Base-by-base conservation (phyloP, 78 protist genomes). In the Emiliania huxleyi region DNA sequence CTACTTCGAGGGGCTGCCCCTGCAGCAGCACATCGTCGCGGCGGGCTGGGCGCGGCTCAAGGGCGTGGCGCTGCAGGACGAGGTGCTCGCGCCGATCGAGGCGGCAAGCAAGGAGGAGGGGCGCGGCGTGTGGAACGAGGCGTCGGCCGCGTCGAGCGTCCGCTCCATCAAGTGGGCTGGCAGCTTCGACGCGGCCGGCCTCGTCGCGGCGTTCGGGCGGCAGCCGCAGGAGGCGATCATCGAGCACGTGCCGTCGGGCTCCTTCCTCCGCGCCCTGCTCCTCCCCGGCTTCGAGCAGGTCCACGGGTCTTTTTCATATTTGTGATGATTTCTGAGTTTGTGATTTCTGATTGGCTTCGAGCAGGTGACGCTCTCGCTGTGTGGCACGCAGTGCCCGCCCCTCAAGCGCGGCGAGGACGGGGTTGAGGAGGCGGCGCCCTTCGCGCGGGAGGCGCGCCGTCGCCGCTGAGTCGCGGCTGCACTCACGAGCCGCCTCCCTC, bases 381-480 rank as follows among this genome's bases (percentile, higher is more conserved):
- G 77, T 2, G 91, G 91, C 33, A 52, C 55, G n/a, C 37, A 11
- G 75, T 48, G 69, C 37, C 49, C 77, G 33, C 0, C 46, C n/a
- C 3, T 88, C 45, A 5, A 25, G 38, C 46, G 89, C 42, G 3
- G 2, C 55, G 75, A 52, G 69, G 77, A 88, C 40, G 75, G 75
- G 35, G 8, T n/a, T 29, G 91, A 88, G 91, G 91, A 88, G 91
- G 77, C 91, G 15, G 69, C 21, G 23, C 91, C 89, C 42, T 81
- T 29, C 38, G 55, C 56, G 29, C 46, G 55, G 35, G 89, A 81
- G 89, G 89, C 89, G 45, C 46, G 77, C 55, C 55, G n/a, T 6
- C 69, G 93, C 90, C 81, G 90, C 55, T 8, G 97, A 95, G 94
- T 1, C 49, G 29, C 95, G 97, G 22, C 46, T 95, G 52, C 88